Conservation (phyloP, 768 basidiomycete genomes). For the Calocybe gangraenosa region DNA sequence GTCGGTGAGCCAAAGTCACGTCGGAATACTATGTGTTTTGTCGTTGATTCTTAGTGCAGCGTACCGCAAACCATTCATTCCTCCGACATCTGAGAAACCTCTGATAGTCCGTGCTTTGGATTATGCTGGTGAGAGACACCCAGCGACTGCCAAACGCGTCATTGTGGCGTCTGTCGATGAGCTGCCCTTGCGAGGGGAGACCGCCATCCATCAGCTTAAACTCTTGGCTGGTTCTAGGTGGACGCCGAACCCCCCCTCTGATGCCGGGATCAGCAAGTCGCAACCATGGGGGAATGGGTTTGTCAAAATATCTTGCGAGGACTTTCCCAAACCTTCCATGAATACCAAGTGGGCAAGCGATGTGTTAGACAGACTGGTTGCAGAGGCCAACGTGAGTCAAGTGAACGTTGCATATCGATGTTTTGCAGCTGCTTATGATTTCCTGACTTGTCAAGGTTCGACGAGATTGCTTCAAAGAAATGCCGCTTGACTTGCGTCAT, state of each 20-base stretch:
- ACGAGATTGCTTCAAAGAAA: slow-evolving; percentile 46
- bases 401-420: not conserved
- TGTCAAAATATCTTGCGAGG: slow-evolving; percentile 88
- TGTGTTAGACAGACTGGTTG: slow-evolving; percentile 69
- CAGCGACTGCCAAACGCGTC: slow-evolving; percentile 63
- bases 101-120: slow-evolving; percentile 71
- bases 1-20: slow-evolving; percentile 40
- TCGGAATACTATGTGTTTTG: not conserved
- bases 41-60: slow-evolving; percentile 37
- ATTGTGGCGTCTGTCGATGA: slow-evolving; percentile 72
- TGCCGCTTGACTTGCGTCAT: slow-evolving; percentile 84
- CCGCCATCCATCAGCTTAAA: slow-evolving; percentile 79
- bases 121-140: slow-evolving; percentile 76
- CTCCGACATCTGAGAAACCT: slow-evolving; percentile 54
- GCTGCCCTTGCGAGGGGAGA: slow-evolving; percentile 60
- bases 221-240: slow-evolving; percentile 87
- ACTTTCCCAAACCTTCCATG: slow-evolving; percentile 76
- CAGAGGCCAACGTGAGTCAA: slow-evolving; percentile 78
- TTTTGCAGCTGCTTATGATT: not conserved
- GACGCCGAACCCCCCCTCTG: slow-evolving; percentile 68
- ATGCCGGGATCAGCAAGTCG: slow-evolving; percentile 55
- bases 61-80: slow-evolving; percentile 76
- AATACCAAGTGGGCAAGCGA: slow-evolving; percentile 96
- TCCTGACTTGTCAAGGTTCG: slow-evolving; percentile 28
- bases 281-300: slow-evolving; percentile 65